Base-by-base conservation (phyloP, 306 rosid genomes). In the Cicer yamashitae region DNA sequence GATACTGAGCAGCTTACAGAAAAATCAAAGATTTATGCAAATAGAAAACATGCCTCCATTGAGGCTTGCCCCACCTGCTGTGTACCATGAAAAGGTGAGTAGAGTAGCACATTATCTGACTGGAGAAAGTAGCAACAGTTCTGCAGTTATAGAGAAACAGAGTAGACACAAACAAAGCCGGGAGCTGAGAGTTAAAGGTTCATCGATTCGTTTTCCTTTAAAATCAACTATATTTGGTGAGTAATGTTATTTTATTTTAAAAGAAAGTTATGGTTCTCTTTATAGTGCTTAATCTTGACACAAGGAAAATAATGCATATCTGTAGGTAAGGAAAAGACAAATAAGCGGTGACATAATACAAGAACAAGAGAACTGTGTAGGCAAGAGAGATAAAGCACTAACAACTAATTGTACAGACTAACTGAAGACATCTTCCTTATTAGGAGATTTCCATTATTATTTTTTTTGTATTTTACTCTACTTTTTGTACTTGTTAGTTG, bases 51-150 rank as follows among this genome's bases (percentile, higher is more conserved):
- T 90, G 81, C 92, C 96, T 80, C 99, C 77, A 48, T 62, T 92
- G 85, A 87, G 88, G 86, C 98, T 94, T 64, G 91, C 99, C 44
- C 97, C 99, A 1, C 97, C 96, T 13, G 91, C 99, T 62, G 83
- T 94, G 15, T 91, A 94, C 83, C 99, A 92, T 79, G 99, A 92
- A 71, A 94, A 92, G 87, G 96, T 94, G 37, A 88, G 50, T 76
- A 89, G 77, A 75, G 91, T 90, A 67, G 66, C 79, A 38, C 79
- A 81, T 81, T 76, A 83, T 77, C 48, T 82, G 77, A 67, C 83
- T 0, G 98, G 91, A 10, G 96, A 90, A 77, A 88, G 91, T 79
- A 89, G 96, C 86, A 74, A 71, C 25, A 74, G 75, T 77, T 69
- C 77, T 73, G 75, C 74, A 22, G 77, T 64, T 59, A 57, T 66